Conservation (phyloP, 768 basidiomycete species). For the Suillus occidentalis region DNA sequence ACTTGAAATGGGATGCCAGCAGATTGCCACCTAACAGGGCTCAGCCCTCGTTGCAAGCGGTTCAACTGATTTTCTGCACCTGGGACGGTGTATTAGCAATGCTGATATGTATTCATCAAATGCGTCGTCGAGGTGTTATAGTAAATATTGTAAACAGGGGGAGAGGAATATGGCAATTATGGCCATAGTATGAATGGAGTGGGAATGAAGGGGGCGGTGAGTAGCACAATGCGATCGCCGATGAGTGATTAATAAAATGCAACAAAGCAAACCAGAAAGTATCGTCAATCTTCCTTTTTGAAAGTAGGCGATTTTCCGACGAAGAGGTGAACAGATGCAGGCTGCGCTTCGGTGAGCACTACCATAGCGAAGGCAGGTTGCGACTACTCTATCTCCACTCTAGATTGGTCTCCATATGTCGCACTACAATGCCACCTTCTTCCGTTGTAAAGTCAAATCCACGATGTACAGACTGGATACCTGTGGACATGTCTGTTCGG, state of each 20-base stretch:
- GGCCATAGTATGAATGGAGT: constrained; percentile 17
- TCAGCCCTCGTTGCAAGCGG: too few relatives aligned
- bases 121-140: constrained; percentile 11
- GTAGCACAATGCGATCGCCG: neutral
- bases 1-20: too few relatives aligned
- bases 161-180: constrained; percentile 17
- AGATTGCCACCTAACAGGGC: too few relatives aligned
- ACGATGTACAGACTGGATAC: constrained; percentile 63
- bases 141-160: too few relatives aligned
- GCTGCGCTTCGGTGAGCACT: constrained; percentile 26
- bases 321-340: constrained; percentile 29
- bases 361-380: constrained; percentile 25
- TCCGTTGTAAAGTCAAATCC: constrained; percentile 90
- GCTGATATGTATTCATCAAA: constrained; percentile 18
- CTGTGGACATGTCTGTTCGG: constrained; percentile 88
- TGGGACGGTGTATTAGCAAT: constrained; percentile 14
- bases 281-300: constrained; percentile 23
- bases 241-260: constrained; percentile 25
- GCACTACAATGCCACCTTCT: constrained; percentile 84
- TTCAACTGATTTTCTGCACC: too few relatives aligned
- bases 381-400: constrained; percentile 49
- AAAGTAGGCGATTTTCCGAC: constrained; percentile 35
- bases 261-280: neutral
- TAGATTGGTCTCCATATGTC: constrained; percentile 76
- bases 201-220: constrained; percentile 2